These are phyloP conservation scores for Protea cynaroides DNA, from an alignment of 164 flowering plant genomes.

Conservation along the genomic window DNA sequence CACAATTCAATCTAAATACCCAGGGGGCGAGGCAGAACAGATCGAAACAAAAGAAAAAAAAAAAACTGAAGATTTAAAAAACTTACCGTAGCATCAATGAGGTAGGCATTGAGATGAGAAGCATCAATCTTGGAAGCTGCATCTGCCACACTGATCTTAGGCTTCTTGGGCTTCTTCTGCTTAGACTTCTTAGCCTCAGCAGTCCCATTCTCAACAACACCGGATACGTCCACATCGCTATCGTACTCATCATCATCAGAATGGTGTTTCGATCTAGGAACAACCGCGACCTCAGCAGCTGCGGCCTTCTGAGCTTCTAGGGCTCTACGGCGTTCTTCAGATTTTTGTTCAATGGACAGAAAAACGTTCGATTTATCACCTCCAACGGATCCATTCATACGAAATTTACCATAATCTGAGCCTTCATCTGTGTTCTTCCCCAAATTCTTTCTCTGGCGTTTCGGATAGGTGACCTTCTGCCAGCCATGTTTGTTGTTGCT, in stretches of 20 bases:
- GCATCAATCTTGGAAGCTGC: constrained; percentile 45
- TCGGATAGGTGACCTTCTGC: constrained; percentile 76
- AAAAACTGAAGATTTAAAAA: not conserved
- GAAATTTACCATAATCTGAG: constrained; percentile 4
- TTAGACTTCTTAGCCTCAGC: constrained; percentile 30
- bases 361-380: constrained; percentile 22
- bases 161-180: constrained; percentile 39
- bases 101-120: constrained; percentile 33
- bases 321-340: constrained; percentile 28
- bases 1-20: not conserved
- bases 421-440: not conserved
- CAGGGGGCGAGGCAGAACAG: not conserved
- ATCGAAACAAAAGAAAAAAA: not conserved
- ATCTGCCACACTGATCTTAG: constrained; percentile 39
- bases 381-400: not conserved
- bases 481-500: constrained; percentile 56
- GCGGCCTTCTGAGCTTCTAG: constrained; percentile 28
- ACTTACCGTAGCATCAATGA: constrained; percentile 56
- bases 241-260: constrained; percentile 17
- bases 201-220: constrained; percentile 9
- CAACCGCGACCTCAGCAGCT: constrained; percentile 4
- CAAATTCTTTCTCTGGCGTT: constrained; percentile 30
- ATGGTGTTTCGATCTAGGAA: not conserved
- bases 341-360: constrained; percentile 29
- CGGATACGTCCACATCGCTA: constrained; percentile 13